Evolutionary conservation across 2,329 filamentous ascomycete species (phyloP).

Genomic region (Golovinomyces cichoracearum): DNA sequence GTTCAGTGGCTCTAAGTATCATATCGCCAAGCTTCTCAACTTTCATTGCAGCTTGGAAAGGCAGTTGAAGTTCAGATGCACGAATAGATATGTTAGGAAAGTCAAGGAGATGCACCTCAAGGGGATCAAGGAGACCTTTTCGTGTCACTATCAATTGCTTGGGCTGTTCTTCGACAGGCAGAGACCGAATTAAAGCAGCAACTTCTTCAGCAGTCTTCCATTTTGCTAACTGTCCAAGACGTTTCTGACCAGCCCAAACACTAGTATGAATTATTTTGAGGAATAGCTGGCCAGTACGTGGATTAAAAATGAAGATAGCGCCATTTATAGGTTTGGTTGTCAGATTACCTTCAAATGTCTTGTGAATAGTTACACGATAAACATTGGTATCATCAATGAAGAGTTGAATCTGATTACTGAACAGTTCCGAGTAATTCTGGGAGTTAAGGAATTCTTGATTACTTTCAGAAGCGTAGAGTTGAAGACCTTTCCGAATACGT

Average conservation of each 20-base stretch:
- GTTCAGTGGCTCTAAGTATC: constrained; percentile 90
- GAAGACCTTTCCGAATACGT: constrained; percentile 92
- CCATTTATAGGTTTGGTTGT: constrained; percentile 99
- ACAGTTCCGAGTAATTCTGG: constrained; percentile 95
- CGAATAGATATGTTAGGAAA: constrained; percentile 98
- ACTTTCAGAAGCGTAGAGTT: constrained; percentile 92
- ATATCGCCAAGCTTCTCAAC: constrained; percentile 97
- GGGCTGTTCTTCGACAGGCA: constrained; percentile 92
- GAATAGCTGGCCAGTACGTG: constrained; percentile 91
- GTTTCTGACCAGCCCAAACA: constrained; percentile 97
- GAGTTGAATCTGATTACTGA: constrained; percentile 95
- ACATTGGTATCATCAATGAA: constrained; percentile 99
- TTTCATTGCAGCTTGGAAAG: constrained; percentile 99
- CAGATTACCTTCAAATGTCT: constrained; percentile 96
- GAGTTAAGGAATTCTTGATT: constrained; percentile 99
- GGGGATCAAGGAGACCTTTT: constrained; percentile 85
- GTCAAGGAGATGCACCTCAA: constrained; percentile 89
- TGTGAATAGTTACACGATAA: constrained; percentile 97
- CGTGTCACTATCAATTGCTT: constrained; percentile 96
- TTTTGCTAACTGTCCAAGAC: constrained; percentile 90
- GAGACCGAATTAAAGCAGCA: constrained; percentile 75
- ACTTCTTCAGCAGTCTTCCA: constrained; percentile 99
- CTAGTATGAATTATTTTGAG: constrained; percentile 98
- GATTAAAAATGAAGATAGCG: constrained; percentile 99
- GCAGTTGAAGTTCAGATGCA: constrained; percentile 83